Evolutionary conservation across 441 rosid genomes (phyloP), one percentile per base, ranked within the genome.

Genomic region (Populus hybrid): DNA sequence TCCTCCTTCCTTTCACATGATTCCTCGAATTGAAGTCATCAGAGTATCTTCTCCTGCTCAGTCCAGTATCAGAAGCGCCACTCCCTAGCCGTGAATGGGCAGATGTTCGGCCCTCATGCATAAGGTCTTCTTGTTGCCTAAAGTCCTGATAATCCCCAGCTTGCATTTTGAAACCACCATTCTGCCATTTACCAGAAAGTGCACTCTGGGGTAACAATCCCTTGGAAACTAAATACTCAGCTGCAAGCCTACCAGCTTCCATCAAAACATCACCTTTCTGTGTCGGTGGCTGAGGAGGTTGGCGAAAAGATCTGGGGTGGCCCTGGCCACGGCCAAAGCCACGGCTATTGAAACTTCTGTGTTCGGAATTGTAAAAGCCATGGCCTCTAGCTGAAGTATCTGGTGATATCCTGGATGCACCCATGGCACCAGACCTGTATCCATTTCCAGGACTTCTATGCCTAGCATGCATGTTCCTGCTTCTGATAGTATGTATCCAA

Each of bases 211-310:
- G 88, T 65, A 93, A 74, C 72, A 89, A 79, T 46, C 98, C 98
- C 83, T 90, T 92, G 82, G 96, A 91, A 74, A 91, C 97, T 83
- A 96, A 88, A 81, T 94, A 94, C 85, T 96, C 98, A 2, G 93
- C 90, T 1, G 98, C 99, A 76, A 96, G 92, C 76, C 94, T 90
- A 61, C 99, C 98, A 7, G 98, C 99, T 85, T 94, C 95, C 92
- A 94, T 86, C 83, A 94, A 86, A 69, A 94, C 77, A 69, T 88
- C 91, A 9, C 86, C 84, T 81, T 86, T 87, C 9, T 86, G 91
- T 14, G 86, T 91, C 6, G 85, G 83, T 0, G 89, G 81, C 26
- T 89, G 87, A 46, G 93, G 88, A 61, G 88, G 88, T 50, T 85
- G 97, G 20, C 78, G 83, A 81, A 84, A 91, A 28, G 93, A 76